phyloP scores from a whole-genome alignment of 2,329 filamentous ascomycete species.

The Tricladium varicosporioides region DNA sequence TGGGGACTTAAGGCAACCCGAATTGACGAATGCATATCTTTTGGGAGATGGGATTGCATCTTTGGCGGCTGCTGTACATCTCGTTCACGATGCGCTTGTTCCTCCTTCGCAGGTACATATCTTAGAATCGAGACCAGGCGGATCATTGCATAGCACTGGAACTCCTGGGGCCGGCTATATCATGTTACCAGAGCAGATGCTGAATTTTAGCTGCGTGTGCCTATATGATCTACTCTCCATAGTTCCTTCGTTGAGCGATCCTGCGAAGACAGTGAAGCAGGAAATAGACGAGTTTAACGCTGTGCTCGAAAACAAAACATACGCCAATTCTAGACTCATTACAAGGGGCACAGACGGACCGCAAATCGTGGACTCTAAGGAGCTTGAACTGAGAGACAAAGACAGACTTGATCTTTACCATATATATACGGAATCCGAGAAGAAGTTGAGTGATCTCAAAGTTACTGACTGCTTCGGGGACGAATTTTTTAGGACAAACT shows the following conservation, averaged over 20 bases:
- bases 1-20: not conserved
- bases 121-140: constrained; percentile 28
- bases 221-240: constrained; percentile 30
- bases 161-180: constrained; percentile 26
- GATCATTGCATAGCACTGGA: constrained; percentile 26
- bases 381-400: constrained; percentile 24
- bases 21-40: not conserved
- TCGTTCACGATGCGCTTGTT: constrained; percentile 32
- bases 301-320: constrained; percentile 15
- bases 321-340: constrained; percentile 28
- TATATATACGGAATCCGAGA: constrained; percentile 8
- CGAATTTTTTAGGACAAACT: constrained; percentile 37
- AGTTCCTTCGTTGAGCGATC: constrained; percentile 27
- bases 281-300: constrained; percentile 29
- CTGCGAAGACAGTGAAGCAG: constrained; percentile 26
- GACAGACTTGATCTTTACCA: constrained; percentile 25
- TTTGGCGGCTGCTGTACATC: constrained; percentile 32
- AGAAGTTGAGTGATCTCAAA: constrained; percentile 11
- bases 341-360: constrained; percentile 22
- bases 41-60: constrained; percentile 28
- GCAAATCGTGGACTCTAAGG: constrained; percentile 26
- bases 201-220: constrained; percentile 33
- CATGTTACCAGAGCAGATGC: constrained; percentile 29
- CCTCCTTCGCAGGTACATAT: constrained; percentile 31
- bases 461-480: constrained; percentile 19